phyloP scores from a whole-genome alignment of 495 filamentous ascomycete genomes.

The Talaromyces trachyspermus region DNA sequence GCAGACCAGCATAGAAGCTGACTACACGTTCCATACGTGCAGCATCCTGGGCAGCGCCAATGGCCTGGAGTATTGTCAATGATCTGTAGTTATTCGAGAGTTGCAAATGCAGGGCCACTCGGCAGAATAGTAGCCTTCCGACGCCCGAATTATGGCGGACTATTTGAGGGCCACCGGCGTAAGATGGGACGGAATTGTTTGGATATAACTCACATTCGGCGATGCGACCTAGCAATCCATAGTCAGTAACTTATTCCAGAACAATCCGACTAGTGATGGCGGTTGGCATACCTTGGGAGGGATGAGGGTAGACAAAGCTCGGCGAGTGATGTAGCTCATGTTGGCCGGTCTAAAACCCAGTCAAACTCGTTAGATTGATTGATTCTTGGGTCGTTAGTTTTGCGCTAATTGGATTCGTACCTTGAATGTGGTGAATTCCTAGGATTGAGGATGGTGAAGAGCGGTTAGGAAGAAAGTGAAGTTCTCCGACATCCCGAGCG shows the following conservation, averaged over 20 bases:
- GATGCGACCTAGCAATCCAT: slow-evolving; percentile 62
- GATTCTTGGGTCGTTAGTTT: no score
- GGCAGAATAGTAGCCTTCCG: not conserved
- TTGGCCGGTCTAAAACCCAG: slow-evolving; percentile 34
- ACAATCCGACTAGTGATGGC: not conserved
- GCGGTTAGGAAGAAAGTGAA: slow-evolving; percentile 9
- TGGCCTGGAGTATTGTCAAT: slow-evolving; percentile 49
- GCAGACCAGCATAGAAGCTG: slow-evolving; percentile 96
- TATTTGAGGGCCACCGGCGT: not conserved
- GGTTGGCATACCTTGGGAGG: slow-evolving; percentile 77
- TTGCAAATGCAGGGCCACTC: not conserved
- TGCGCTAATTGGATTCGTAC: not conserved
- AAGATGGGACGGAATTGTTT: not conserved
- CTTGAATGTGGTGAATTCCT: slow-evolving; percentile 2
- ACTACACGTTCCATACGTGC: slow-evolving; percentile 93
- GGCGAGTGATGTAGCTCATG: slow-evolving; percentile 86
- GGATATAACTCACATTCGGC: slow-evolving; percentile 67
- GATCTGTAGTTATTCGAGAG: not conserved
- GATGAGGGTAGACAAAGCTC: slow-evolving; percentile 94
- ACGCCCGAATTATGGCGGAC: not conserved
- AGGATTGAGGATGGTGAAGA: slow-evolving; percentile 2
- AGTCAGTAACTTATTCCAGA: slow-evolving; percentile 18
- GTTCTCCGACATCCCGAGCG: slow-evolving; percentile 9
- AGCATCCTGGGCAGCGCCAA: slow-evolving; percentile 89
- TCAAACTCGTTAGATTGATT: not conserved